phyloP scores from a whole-genome alignment of 495 filamentous ascomycete species.

The Daldinia concentrica region DNA sequence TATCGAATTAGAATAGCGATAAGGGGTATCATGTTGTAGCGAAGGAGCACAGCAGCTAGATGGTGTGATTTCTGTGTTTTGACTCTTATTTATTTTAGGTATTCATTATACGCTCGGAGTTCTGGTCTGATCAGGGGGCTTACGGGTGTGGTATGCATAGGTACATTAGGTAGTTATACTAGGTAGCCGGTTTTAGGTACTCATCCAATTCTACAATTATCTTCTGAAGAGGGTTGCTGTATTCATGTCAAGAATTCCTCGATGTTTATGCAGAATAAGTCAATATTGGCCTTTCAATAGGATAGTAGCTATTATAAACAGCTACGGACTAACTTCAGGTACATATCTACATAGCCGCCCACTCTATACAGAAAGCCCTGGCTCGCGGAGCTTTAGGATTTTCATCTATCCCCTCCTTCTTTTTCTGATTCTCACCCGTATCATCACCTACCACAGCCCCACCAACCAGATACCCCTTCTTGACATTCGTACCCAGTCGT shows the following conservation, averaged over 20 bases:
- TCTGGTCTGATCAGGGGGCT: background rate
- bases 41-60: background rate
- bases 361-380: constrained; percentile 80
- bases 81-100: background rate
- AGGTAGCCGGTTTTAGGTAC: background rate
- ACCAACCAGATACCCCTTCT: constrained; percentile 92
- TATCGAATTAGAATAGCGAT: background rate
- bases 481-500: constrained; percentile 89
- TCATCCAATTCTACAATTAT: background rate
- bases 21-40: background rate
- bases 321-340: background rate
- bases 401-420: constrained; percentile 37
- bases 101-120: background rate
- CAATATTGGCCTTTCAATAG: background rate
- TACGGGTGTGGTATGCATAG: background rate
- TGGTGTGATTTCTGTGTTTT: background rate
- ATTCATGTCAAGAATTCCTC: background rate
- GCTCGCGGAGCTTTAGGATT: constrained; percentile 50
- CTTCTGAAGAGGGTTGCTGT: background rate
- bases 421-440: background rate
- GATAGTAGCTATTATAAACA: background rate
- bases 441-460: constrained; percentile 53
- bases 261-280: background rate
- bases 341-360: constrained; percentile 76
- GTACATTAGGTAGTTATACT: constrained; percentile 3